A percentile compares a stretch with the other conserved stretches of the same genome.
phyloP scores from a whole-genome alignment of 345 rosid genomes.

The Syzygium aqueum region DNA sequence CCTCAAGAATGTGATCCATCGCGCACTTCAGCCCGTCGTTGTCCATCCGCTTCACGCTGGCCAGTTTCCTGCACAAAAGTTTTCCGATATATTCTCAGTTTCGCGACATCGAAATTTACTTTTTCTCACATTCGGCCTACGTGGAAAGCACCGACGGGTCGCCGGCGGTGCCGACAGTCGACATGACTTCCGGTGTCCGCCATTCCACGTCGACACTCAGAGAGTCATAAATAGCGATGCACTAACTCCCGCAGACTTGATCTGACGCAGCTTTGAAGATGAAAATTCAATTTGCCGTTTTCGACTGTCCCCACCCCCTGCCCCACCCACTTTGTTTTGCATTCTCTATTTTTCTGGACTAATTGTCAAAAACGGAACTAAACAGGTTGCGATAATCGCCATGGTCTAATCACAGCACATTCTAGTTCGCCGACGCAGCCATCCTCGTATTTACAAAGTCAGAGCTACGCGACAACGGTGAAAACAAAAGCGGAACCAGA shows the following conservation, averaged over 20 bases:
- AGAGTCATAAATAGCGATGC: background rate
- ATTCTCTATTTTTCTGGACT: background rate
- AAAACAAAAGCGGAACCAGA: too few species aligned
- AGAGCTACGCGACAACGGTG: background rate
- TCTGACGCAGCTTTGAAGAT: background rate
- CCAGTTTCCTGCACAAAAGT: constrained; percentile 44
- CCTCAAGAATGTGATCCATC: constrained; percentile 88
- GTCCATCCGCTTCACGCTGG: constrained; percentile 47
- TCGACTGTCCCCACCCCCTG: background rate
- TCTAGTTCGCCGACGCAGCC: background rate
- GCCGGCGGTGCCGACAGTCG: background rate
- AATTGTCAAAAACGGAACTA: background rate
- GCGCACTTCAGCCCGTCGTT: constrained; percentile 78
- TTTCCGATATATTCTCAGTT: background rate
- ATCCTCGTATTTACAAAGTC: background rate
- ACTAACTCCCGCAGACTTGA: background rate
- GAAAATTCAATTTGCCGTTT: background rate
- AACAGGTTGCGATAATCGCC: background rate
- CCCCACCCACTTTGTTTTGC: background rate
- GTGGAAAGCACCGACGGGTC: background rate
- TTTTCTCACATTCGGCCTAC: background rate
- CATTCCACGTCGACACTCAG: background rate
- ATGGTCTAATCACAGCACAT: background rate
- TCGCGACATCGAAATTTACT: background rate
- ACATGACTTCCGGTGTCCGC: background rate